Percentiles rank a stretch among this genome's conserved stretches.
Evolutionary conservation across 352 stramenopile species (phyloP).

Genomic region (Phytophthora sansomeana): DNA sequence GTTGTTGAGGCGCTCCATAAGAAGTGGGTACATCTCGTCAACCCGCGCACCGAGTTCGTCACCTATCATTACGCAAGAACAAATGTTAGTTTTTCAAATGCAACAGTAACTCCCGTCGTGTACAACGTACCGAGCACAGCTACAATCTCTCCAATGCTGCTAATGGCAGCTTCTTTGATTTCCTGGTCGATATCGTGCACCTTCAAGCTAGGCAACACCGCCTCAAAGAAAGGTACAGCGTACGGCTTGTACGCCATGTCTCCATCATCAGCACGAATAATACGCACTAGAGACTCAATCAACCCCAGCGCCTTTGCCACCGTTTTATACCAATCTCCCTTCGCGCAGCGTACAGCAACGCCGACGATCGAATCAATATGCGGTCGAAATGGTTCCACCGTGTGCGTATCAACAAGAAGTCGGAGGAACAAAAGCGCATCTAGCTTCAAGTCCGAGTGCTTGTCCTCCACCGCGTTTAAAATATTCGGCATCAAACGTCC

Average conservation of each 20-base stretch:
- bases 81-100: conserved; percentile 12
- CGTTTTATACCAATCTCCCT: conserved; percentile 99
- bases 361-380: conserved; percentile 86
- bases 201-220: conserved; percentile 95
- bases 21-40: conserved; percentile 88
- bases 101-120: neutral
- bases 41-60: conserved; percentile 85
- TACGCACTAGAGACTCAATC: conserved; percentile 91
- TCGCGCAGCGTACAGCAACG: conserved; percentile 89
- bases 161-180: conserved; percentile 98
- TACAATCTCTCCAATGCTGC: conserved; percentile 91
- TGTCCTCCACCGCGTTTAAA: conserved; percentile 87
- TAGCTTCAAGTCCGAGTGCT: conserved; percentile 96
- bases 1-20: conserved; percentile 97
- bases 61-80: conserved; percentile 43
- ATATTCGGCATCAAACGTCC: conserved; percentile 84
- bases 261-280: conserved; percentile 67
- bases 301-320: conserved; percentile 95
- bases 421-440: conserved; percentile 95
- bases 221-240: conserved; percentile 90
- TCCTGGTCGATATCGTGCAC: conserved; percentile 98
- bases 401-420: conserved; percentile 93
- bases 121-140: conserved; percentile 58
- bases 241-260: conserved; percentile 56
- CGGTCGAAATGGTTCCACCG: conserved; percentile 77